Evolutionary conservation across 78 protist genomes (phyloP), one percentile per base, ranked within the genome.

Genomic region (Thecamonas trahens): DNA sequence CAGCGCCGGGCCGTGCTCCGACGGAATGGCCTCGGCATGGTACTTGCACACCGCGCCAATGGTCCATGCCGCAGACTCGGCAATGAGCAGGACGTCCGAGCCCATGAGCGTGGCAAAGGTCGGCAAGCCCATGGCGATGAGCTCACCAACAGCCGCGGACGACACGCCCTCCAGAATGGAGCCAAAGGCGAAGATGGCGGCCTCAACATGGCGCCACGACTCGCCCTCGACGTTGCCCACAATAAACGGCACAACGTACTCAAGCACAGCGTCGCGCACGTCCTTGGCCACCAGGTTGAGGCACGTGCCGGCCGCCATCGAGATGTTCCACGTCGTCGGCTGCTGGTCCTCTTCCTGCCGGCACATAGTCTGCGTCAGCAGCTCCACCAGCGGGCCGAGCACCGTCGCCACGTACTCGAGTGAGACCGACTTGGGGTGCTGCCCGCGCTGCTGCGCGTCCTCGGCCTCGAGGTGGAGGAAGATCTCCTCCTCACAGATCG

Each of bases 61-160:
- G 26, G 91, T 70, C 93, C 93, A 93, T 2, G 87, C 86, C 0
- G 94, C 74, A 0, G 96, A 80, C 49, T 93, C 95, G 18, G 35
- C 26, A 8, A 93, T 94, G 39, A 57, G 64, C 2, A 29, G 61
- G 22, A 40, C 5, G 32, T 24, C 17, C 50, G 83, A 83, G 31
- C 49, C 38, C 80, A 92, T 52, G n/a, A 50, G 42, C 39, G 11
- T 24, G 29, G 80, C 15, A 45, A 91, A 24, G 4, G 34, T 1
- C 31, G 62, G 61, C 5, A 81, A 0, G 60, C 47, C 61, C 17
- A 3, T 42, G n/a, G 28, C 73, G 38, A 70, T 11, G 39, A 52
- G 22, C 24, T 15, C 58, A 44, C 0, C 9, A 18, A 76, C 42
- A 32, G 0, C 28, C 28, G 2, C 26, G 44, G 62, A 18, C 24